Conservation (phyloP, 768 basidiomycete species). For the Daedaleopsis nitida region DNA sequence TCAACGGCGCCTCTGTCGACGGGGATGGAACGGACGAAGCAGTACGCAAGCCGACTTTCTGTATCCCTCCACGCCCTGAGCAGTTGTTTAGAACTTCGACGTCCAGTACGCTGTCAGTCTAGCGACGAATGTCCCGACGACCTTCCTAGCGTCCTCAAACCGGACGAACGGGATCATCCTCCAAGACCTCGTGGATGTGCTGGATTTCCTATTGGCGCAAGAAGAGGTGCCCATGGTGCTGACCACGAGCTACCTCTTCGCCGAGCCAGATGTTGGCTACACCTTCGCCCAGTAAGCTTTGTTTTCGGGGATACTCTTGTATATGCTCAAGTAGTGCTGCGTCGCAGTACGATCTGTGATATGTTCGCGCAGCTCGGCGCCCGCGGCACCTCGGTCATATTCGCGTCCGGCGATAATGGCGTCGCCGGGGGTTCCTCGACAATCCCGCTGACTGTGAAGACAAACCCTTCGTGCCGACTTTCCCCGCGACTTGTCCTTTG, state of each 20-base stretch:
- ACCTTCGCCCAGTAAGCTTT: conserved; percentile 28
- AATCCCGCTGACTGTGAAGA: conserved; percentile 14
- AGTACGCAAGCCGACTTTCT: conserved; percentile 34
- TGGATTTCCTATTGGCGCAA: conserved; percentile 28
- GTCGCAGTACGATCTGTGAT: conserved; percentile 33
- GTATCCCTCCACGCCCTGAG: neutral
- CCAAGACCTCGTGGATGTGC: conserved; percentile 33
- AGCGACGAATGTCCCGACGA: conserved; percentile 32
- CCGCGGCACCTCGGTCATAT: conserved; percentile 36
- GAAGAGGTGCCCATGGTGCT: conserved; percentile 28
- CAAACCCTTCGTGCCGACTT: conserved; percentile 33
- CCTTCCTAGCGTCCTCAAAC: conserved; percentile 32
- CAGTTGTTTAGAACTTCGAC: conserved; percentile 31
- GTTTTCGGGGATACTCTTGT: neutral
- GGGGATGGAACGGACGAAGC: conserved; percentile 59
- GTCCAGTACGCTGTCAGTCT: conserved; percentile 37
- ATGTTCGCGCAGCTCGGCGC: conserved; percentile 36
- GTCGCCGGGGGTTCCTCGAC: conserved; percentile 27
- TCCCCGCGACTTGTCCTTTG: conserved; percentile 38
- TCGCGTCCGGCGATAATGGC: conserved; percentile 39
- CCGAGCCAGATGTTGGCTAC: conserved; percentile 29
- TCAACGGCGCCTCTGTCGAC: conserved; percentile 26
- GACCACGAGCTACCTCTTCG: conserved; percentile 34
- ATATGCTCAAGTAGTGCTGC: neutral
- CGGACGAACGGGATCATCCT: conserved; percentile 26